Conservation (phyloP, 495 filamentous ascomycete genomes). For the Neurospora sublineolata region DNA sequence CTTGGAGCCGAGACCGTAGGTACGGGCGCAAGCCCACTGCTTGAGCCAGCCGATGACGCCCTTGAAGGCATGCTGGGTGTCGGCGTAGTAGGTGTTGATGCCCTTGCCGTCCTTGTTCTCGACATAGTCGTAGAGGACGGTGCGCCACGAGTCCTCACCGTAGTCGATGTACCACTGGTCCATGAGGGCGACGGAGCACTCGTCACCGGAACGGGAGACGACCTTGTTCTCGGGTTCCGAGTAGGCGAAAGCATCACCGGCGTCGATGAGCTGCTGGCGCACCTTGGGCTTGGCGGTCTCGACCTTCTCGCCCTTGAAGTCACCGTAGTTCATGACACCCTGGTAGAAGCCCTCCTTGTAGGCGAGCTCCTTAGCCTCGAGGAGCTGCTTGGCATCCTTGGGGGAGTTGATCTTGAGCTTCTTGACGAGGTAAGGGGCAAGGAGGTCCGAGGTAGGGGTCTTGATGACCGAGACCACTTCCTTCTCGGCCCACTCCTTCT, state of each 20-base stretch:
- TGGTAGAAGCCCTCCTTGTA: conserved; percentile 99
- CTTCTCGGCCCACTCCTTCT: conserved; percentile 90
- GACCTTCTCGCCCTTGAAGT: conserved; percentile 80
- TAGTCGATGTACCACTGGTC: conserved; percentile 98
- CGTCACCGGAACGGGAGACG: conserved; percentile 73
- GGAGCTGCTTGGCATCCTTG: conserved; percentile 81
- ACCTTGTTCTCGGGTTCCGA: conserved; percentile 86
- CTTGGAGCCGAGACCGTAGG: conserved; percentile 86
- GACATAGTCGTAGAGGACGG: conserved; percentile 61
- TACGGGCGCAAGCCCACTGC: conserved; percentile 89
- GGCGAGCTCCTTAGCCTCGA: conserved; percentile 87
- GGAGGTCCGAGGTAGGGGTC: conserved; percentile 77
- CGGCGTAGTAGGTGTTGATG: conserved; percentile 65
- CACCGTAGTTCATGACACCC: conserved; percentile 79
- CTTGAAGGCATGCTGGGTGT: conserved; percentile 75
- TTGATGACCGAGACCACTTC: conserved; percentile 82
- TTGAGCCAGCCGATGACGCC: conserved; percentile 81
- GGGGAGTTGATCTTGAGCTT: conserved; percentile 93
- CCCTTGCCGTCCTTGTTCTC: conserved; percentile 47
- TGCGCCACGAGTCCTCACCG: conserved; percentile 68
- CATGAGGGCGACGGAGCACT: conserved; percentile 69
- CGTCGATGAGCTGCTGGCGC: conserved; percentile 62
- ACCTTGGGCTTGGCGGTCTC: conserved; percentile 80
- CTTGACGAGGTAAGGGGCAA: conserved; percentile 74
- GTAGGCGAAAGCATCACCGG: conserved; percentile 77